Evolutionary conservation across 192 early-diverging fungal species (phyloP), one percentile per base, ranked within the genome.

Genomic region (Cladochytrium replicatum): DNA sequence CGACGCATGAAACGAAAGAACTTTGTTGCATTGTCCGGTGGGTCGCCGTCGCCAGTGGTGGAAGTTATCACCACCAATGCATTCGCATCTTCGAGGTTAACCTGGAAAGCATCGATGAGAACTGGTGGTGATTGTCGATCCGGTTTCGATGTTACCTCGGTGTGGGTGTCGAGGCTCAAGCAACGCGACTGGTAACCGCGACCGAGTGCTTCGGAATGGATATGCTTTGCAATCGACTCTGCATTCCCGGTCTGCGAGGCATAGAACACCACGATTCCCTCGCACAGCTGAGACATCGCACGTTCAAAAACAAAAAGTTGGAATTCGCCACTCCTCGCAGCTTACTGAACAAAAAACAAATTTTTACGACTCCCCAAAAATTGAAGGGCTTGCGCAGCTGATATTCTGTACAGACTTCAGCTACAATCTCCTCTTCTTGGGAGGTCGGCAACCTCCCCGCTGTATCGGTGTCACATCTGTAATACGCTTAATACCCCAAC

Each of bases 201-300:
- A 34, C 73, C 59, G 19, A 71, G 61, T 0, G 90, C 85, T 44
- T 85, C 85, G 29, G 80, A 70, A 52, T 86, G 75, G 43, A 92
- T 74, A 60, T 79, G 87, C 61, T 84, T 77, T 19, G 89, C 81
- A 45, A 96, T 96, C 57, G 79, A 89, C 64, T 96, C 90, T 30
- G 92, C 89, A 66, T 89, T 96, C 13, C 92, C 92, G 0, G 92
- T 96, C 64, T 96, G 89, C 40, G 90, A 93, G 8, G 83, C 92
- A 55, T 82, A 96, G 26, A 93, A 55, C 24, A 89, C 48, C 24
- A 41, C 51, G n/a, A 69, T n/a, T n/a, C n/a, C n/a, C n/a, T n/a
- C n/a, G n/a, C n/a, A n/a, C n/a, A n/a, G n/a, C n/a, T n/a, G n/a
- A n/a, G n/a, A n/a, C n/a, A n/a, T n/a, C n/a, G n/a, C n/a, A n/a